Evolutionary conservation across 805 yeast species (phyloP).

Genomic region (Candida saitoana): DNA sequence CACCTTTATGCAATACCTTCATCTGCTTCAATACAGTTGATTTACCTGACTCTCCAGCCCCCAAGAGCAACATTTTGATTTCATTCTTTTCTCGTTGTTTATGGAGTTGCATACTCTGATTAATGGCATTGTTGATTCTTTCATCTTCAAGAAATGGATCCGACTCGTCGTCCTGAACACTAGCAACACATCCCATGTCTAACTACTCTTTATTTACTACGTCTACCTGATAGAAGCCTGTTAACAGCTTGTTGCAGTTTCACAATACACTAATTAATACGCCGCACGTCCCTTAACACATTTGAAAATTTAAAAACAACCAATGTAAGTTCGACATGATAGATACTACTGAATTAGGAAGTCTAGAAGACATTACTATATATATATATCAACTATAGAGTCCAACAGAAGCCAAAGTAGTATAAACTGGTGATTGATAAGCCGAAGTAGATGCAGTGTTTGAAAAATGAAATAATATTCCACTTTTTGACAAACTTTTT

Average conservation of each 20-base stretch:
- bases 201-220: background rate
- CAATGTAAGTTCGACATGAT: background rate
- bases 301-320: constrained; percentile 4
- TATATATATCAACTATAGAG: constrained; percentile 10
- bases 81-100: constrained; percentile 54
- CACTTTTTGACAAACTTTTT: constrained; percentile 14
- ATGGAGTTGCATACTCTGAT: constrained; percentile 51
- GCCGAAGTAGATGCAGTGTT: constrained; percentile 18
- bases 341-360: background rate
- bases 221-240: background rate
- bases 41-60: constrained; percentile 95
- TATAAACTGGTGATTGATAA: constrained; percentile 18
- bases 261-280: no score
- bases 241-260: background rate
- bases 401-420: constrained; percentile 19
- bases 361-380: background rate
- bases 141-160: constrained; percentile 55
- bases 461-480: constrained; percentile 17
- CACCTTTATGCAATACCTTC: constrained; percentile 79
- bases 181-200: constrained; percentile 70
- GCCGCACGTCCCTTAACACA: constrained; percentile 18
- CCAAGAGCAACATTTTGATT: constrained; percentile 71
- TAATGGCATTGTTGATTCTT: constrained; percentile 59
- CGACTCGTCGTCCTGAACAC: constrained; percentile 42
- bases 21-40: constrained; percentile 89